These are phyloP conservation scores for Diplodia corticola DNA, from an alignment of 2,329 filamentous ascomycete species.

Conservation along the genomic window DNA sequence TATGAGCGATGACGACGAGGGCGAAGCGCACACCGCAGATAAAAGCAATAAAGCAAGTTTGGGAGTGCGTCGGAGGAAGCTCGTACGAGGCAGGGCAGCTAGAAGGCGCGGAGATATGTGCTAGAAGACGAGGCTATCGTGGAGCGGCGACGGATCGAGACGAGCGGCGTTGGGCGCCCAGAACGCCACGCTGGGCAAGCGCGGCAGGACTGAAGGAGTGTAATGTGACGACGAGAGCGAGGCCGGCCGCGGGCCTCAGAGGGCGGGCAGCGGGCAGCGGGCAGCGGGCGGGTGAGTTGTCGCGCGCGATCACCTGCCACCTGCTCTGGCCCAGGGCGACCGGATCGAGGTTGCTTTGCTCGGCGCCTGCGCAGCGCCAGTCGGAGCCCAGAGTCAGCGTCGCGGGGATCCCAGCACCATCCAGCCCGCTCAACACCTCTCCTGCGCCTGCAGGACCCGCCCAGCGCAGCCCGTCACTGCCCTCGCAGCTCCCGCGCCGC, in stretches of 20 bases:
- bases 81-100: slow-evolving; percentile 18
- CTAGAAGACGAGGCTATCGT: slow-evolving; percentile 1
- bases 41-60: slow-evolving; percentile 5
- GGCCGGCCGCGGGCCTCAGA: background rate
- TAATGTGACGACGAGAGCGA: background rate
- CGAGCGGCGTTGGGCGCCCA: background rate
- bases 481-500: background rate
- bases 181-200: slow-evolving; percentile 1
- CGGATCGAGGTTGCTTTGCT: background rate
- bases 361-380: slow-evolving; percentile 4
- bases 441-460: slow-evolving; percentile 1
- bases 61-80: slow-evolving; percentile 7
- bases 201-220: background rate
- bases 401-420: slow-evolving; percentile 14
- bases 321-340: background rate
- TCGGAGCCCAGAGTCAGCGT: slow-evolving; percentile 2
- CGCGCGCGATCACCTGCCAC: slow-evolving; percentile 1
- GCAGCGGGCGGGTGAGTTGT: slow-evolving; percentile 9
- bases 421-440: slow-evolving; percentile 15
- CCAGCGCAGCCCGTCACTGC: background rate
- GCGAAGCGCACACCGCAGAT: background rate
- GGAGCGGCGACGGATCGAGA: slow-evolving; percentile 5
- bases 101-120: slow-evolving; percentile 1
- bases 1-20: slow-evolving; percentile 11
- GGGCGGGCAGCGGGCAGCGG: background rate